Evolutionary conservation across 2,329 filamentous ascomycete genomes (phyloP).

Genomic region (Fusarium equiseti): DNA sequence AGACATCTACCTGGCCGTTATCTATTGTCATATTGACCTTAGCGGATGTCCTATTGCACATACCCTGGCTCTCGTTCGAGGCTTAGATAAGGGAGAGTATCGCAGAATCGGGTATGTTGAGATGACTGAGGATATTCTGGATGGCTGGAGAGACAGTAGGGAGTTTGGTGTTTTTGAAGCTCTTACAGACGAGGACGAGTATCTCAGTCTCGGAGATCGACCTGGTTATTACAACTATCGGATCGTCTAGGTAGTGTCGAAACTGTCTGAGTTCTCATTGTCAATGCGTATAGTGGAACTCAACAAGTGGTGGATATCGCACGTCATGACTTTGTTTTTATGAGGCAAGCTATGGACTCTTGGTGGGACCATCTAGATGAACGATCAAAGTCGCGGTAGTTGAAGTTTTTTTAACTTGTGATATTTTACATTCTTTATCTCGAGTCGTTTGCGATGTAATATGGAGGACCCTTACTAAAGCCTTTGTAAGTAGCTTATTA

Average conservation of each 20-base stretch:
- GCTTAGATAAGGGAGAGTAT: constrained; percentile 28
- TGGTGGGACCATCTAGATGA: neutral
- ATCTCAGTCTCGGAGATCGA: constrained; percentile 11
- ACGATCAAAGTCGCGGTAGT: neutral
- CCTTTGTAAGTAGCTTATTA: constrained; percentile 2
- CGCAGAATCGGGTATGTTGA: constrained; percentile 27
- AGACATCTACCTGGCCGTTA: constrained; percentile 21
- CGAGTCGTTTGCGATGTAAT: no score
- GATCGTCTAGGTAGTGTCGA: constrained; percentile 13
- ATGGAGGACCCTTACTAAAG: neutral
- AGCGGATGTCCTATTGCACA: neutral
- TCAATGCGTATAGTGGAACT: constrained; percentile 4
- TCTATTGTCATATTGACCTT: constrained; percentile 14
- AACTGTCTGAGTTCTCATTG: neutral
- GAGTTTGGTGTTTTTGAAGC: constrained; percentile 26
- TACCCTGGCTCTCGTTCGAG: constrained; percentile 22
- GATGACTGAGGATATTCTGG: constrained; percentile 6
- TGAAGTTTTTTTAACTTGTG: neutral
- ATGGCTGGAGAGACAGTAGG: constrained; percentile 2
- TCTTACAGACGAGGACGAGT: constrained; percentile 22
- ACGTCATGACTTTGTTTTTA: neutral
- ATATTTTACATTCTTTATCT: neutral
- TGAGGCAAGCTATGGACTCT: neutral
- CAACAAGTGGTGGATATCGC: neutral
- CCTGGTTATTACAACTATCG: constrained; percentile 28